A percentile compares a stretch with the other conserved stretches of the same genome.
These are phyloP conservation scores for Claviceps lovelessii DNA, from an alignment of 2,329 filamentous ascomycete genomes.

Conservation along the genomic window DNA sequence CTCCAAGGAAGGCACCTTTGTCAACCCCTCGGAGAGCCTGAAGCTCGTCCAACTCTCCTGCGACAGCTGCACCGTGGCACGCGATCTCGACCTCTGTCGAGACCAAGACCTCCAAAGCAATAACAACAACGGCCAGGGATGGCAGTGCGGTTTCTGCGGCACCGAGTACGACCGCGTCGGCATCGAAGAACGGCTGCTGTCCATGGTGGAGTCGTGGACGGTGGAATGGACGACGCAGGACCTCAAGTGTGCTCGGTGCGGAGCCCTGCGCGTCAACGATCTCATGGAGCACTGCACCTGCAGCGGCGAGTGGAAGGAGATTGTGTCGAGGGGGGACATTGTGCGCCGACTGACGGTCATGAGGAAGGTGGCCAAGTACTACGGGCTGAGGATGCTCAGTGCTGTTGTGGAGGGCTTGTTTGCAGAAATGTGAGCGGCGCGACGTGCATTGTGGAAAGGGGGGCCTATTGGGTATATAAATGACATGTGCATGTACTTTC, in stretches of 20 bases:
- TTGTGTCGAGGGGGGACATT: conserved; percentile 52
- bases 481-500: no score
- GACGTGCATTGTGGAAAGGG: background rate
- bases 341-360: conserved; percentile 54
- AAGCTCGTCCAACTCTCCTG: conserved; percentile 66
- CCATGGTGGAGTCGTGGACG: conserved; percentile 57
- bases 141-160: conserved; percentile 66
- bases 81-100: conserved; percentile 83
- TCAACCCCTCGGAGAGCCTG: conserved; percentile 68
- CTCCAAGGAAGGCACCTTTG: conserved; percentile 70
- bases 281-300: conserved; percentile 96
- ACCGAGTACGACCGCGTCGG: conserved; percentile 61
- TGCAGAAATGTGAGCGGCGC: conserved; percentile 24
- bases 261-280: conserved; percentile 69
- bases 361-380: conserved; percentile 60
- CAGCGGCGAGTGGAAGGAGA: conserved; percentile 70
- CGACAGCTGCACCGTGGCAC: conserved; percentile 75
- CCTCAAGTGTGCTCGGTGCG: conserved; percentile 59
- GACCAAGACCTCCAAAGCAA: conserved; percentile 60
- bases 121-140: conserved; percentile 30
- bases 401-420: conserved; percentile 55
- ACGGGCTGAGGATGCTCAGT: conserved; percentile 67
- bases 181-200: conserved; percentile 73
- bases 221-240: conserved; percentile 83
- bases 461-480: background rate